A percentile compares a stretch with the other conserved stretches of the same genome.
phyloP scores from a whole-genome alignment of 192 early-diverging fungal genomes.

The Rhizoclosmatium sp. region DNA sequence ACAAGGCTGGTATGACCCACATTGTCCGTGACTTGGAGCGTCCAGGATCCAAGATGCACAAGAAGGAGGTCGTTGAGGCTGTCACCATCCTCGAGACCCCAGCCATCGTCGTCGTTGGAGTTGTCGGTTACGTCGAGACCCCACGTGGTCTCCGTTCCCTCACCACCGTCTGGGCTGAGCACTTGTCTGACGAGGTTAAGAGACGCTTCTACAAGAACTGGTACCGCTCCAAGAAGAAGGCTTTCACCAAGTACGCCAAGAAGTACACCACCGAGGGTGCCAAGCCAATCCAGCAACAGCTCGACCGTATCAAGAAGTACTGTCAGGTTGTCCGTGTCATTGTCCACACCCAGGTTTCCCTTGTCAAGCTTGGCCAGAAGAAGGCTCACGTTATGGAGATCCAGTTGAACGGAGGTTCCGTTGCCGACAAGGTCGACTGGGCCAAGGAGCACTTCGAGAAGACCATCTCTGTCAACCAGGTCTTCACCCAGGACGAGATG shows the following conservation, averaged over 20 bases:
- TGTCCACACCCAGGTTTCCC: slow-evolving; percentile 96
- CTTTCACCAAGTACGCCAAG: slow-evolving; percentile 99
- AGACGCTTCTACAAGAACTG: slow-evolving; percentile 99
- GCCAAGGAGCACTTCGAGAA: slow-evolving; percentile 98
- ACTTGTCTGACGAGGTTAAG: slow-evolving; percentile 95
- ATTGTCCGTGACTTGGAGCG: slow-evolving; percentile 99
- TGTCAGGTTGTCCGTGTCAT: slow-evolving; percentile 96
- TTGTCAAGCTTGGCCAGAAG: slow-evolving; percentile 96
- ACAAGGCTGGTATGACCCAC: slow-evolving; percentile 99
- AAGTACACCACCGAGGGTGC: slow-evolving; percentile 87
- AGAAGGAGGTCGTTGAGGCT: slow-evolving; percentile 99
- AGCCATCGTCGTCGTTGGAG: slow-evolving; percentile 96
- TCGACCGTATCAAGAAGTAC: slow-evolving; percentile 99
- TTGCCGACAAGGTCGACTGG: slow-evolving; percentile 98
- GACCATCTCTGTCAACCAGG: slow-evolving; percentile 82
- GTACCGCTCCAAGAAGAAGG: slow-evolving; percentile 99
- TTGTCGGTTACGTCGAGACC: slow-evolving; percentile 99
- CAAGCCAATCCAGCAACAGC: slow-evolving; percentile 85
- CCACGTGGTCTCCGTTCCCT: slow-evolving; percentile 97
- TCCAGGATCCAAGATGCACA: slow-evolving; percentile 99
- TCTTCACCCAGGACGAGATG: slow-evolving; percentile 99
- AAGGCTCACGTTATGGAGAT: slow-evolving; percentile 99
- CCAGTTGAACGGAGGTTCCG: slow-evolving; percentile 97
- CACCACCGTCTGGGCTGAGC: slow-evolving; percentile 99
- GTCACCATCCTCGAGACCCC: slow-evolving; percentile 98